A percentile compares a stretch with the other conserved stretches of the same genome.
Conservation (phyloP, 2,329 filamentous ascomycete genomes). For the Cladosporium sp. region DNA sequence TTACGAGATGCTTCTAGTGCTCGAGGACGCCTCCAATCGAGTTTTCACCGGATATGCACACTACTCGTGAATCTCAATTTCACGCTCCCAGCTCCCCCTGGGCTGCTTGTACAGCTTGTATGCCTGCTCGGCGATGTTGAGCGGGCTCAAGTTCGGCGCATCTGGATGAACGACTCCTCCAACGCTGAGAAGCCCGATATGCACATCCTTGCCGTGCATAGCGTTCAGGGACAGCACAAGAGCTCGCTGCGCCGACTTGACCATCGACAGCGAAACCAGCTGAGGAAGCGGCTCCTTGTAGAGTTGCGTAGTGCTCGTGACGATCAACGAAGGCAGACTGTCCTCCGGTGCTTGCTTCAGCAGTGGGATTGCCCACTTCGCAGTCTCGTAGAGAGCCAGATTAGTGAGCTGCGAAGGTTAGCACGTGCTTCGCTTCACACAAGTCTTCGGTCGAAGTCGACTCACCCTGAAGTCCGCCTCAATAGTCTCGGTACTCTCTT, state of each 20-base stretch:
- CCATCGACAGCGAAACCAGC: constrained; percentile 45
- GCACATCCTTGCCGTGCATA: constrained; percentile 39
- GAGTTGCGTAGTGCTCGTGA: constrained; percentile 43
- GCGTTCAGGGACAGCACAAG: constrained; percentile 41
- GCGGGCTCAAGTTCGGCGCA: constrained; percentile 39
- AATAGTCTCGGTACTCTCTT: constrained; percentile 40
- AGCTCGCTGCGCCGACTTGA: constrained; percentile 48
- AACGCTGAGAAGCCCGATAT: constrained; percentile 43
- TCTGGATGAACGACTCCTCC: constrained; percentile 38
- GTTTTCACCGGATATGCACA: no score
- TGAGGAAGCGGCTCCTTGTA: constrained; percentile 43
- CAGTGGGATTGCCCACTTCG: constrained; percentile 43
- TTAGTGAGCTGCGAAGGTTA: constrained; percentile 38
- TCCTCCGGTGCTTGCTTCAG: constrained; percentile 30
- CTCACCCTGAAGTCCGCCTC: constrained; percentile 46
- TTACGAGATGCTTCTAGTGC: no score
- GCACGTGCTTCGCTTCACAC: background rate
- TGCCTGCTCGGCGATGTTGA: constrained; percentile 40
- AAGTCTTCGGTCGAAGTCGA: background rate
- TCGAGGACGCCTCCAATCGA: no score
- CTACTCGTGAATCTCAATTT: constrained; percentile 33
- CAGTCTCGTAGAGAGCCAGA: constrained; percentile 43
- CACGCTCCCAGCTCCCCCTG: constrained; percentile 32
- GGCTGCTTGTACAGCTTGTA: constrained; percentile 41
- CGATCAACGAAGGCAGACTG: constrained; percentile 42